Percentiles rank a stretch among this genome's conserved stretches.
Evolutionary conservation across 768 basidiomycete genomes (phyloP).

Genomic region (Exidia glandulosa): DNA sequence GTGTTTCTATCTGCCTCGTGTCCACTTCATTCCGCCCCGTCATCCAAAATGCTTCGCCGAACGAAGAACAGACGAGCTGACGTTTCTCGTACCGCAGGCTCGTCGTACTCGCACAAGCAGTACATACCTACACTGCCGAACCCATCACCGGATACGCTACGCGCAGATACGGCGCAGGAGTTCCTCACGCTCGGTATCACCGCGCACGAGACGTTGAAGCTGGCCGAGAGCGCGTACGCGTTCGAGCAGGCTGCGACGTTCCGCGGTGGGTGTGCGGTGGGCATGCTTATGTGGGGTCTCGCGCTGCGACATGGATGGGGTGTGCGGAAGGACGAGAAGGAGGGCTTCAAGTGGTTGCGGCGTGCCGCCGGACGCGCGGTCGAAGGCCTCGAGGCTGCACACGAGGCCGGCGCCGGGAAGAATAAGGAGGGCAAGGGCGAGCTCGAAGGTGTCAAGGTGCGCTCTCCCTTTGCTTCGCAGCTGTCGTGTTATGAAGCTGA

Average conservation of each 20-base stretch:
- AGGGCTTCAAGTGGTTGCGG: constrained; percentile 73
- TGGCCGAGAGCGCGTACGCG: constrained; percentile 55
- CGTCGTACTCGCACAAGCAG: background rate
- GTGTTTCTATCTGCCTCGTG: background rate
- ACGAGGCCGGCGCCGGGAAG: constrained; percentile 26
- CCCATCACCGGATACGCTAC: constrained; percentile 19
- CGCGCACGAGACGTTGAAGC: constrained; percentile 63
- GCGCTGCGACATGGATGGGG: constrained; percentile 86
- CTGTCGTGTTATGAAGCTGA: background rate
- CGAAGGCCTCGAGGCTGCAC: constrained; percentile 56
- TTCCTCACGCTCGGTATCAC: constrained; percentile 68
- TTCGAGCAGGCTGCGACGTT: constrained; percentile 70
- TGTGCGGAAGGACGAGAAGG: constrained; percentile 62
- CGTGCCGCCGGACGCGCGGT: constrained; percentile 76
- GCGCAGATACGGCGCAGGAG: constrained; percentile 33
- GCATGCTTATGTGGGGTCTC: constrained; percentile 90
- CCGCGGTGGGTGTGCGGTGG: constrained; percentile 72
- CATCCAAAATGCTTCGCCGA: no score
- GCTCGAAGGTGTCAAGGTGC: constrained; percentile 41
- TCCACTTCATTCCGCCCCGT: no score
- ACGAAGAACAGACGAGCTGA: no score
- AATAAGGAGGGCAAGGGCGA: constrained; percentile 25
- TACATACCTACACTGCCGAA: constrained; percentile 2
- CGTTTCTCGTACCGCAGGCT: background rate
- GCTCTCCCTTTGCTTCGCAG: background rate